Conservation (phyloP, 2,329 filamentous ascomycete genomes). For the Aaosphaeria arxii region DNA sequence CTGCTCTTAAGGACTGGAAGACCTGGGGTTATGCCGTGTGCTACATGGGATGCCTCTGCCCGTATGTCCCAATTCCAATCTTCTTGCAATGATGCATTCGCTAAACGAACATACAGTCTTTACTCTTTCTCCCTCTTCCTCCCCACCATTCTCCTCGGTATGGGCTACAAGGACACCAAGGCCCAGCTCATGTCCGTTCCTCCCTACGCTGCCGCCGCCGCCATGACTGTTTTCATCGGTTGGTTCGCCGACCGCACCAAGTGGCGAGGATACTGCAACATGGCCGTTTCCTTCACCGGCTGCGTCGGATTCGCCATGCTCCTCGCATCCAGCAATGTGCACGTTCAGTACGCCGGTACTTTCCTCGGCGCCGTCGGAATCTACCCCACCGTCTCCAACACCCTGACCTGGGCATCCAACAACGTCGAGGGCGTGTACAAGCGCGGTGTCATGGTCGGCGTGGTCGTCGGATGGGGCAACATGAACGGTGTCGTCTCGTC, state of each 20-base stretch:
- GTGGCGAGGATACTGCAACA: constrained; percentile 77
- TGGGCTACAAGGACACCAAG: constrained; percentile 50
- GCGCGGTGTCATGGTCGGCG: constrained; percentile 79
- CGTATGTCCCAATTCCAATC: constrained; percentile 4
- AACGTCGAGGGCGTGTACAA: constrained; percentile 94
- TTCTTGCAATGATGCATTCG: neutral
- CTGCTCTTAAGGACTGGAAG: constrained; percentile 48
- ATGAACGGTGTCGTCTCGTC: constrained; percentile 81
- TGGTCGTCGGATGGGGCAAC: constrained; percentile 90
- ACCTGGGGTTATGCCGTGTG: constrained; percentile 55
- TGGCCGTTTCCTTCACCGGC: constrained; percentile 66
- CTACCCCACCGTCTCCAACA: constrained; percentile 83
- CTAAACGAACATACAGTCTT: neutral
- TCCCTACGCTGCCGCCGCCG: constrained; percentile 69
- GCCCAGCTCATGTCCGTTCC: constrained; percentile 54
- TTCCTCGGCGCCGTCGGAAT: constrained; percentile 86
- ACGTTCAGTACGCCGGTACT: constrained; percentile 76
- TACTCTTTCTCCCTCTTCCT: constrained; percentile 27
- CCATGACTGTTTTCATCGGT: constrained; percentile 67
- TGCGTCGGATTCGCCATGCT: constrained; percentile 81
- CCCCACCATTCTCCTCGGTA: constrained; percentile 49
- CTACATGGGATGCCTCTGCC: constrained; percentile 60
- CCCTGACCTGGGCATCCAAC: constrained; percentile 84
- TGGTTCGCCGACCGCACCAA: constrained; percentile 73
- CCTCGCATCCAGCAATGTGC: constrained; percentile 60